A percentile compares a stretch with the other conserved stretches of the same genome.
Evolutionary conservation across 495 filamentous ascomycete genomes (phyloP).

Genomic region (Penicillium taxi): DNA sequence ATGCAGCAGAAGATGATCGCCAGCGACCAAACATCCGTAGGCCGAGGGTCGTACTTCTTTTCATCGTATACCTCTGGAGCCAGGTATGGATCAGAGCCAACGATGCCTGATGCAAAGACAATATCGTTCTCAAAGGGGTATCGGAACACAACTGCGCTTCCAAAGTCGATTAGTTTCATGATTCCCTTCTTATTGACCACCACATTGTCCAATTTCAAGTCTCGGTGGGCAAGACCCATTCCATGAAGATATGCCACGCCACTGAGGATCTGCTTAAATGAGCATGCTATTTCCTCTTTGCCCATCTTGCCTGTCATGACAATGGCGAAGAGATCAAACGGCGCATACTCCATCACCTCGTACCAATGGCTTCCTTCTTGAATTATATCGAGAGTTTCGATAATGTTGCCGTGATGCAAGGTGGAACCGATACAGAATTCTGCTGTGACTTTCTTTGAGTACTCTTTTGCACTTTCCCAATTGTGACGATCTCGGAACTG

Average conservation of each 20-base stretch:
- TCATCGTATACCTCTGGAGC: slow-evolving; percentile 96
- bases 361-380: slow-evolving; percentile 95
- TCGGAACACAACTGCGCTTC: slow-evolving; percentile 89
- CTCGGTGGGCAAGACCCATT: slow-evolving; percentile 91
- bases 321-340: slow-evolving; percentile 92
- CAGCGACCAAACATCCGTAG: slow-evolving; percentile 94
- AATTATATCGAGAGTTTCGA: slow-evolving; percentile 95
- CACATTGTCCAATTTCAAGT: slow-evolving; percentile 97
- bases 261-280: slow-evolving; percentile 88
- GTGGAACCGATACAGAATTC: slow-evolving; percentile 98
- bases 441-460: slow-evolving; percentile 98
- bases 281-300: slow-evolving; percentile 81
- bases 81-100: slow-evolving; percentile 95
- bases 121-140: slow-evolving; percentile 96
- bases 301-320: slow-evolving; percentile 99
- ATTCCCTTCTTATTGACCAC: slow-evolving; percentile 97
- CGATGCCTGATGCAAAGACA: slow-evolving; percentile 86
- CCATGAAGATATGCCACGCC: slow-evolving; percentile 97
- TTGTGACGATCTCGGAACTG: slow-evolving; percentile 89
- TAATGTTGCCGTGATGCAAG: slow-evolving; percentile 95
- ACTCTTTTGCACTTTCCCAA: slow-evolving; percentile 90
- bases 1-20: slow-evolving; percentile 99
- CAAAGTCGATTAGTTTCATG: slow-evolving; percentile 99
- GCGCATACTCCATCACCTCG: slow-evolving; percentile 99
- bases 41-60: slow-evolving; percentile 87